These are phyloP conservation scores for Metschnikowia bowlesiae DNA, from an alignment of 805 yeast genomes.

Conservation along the genomic window DNA sequence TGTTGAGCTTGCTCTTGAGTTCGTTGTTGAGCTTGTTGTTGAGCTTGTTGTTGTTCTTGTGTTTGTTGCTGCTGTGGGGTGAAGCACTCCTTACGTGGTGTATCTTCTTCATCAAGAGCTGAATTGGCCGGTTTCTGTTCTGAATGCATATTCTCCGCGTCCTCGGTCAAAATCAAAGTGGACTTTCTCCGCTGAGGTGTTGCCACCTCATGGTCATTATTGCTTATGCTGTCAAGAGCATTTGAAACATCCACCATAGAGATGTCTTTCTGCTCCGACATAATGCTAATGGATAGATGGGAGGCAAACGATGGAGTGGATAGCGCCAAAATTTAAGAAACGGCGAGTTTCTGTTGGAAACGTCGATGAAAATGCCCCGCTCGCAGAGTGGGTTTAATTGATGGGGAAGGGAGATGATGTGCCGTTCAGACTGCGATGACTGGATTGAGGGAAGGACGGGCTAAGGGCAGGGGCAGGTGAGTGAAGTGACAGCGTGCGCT, in stretches of 20 bases:
- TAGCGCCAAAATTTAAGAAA: background rate
- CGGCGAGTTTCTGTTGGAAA: background rate
- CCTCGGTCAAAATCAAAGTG: slow-evolving; percentile 67
- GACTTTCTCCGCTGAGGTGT: slow-evolving; percentile 55
- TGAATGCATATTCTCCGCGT: slow-evolving; percentile 45
- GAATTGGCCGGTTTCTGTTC: slow-evolving; percentile 23
- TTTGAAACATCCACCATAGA: slow-evolving; percentile 43
- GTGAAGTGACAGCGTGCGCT: background rate
- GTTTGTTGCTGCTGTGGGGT: background rate
- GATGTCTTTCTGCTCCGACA: slow-evolving; percentile 29
- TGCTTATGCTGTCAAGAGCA: slow-evolving; percentile 20
- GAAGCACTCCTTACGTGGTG: background rate
- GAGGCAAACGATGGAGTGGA: background rate
- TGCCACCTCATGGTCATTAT: slow-evolving; percentile 8
- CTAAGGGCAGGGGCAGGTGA: background rate
- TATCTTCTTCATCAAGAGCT: background rate
- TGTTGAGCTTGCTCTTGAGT: background rate
- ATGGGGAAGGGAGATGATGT: background rate
- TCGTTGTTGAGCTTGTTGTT: background rate
- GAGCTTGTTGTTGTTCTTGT: background rate
- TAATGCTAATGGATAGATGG: background rate
- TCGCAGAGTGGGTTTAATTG: background rate
- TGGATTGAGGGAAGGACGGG: background rate
- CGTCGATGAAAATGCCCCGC: background rate
- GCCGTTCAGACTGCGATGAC: background rate